Evolutionary conservation across 2,329 filamentous ascomycete species (phyloP).

Genomic region (Emergomyces pasteurianus): DNA sequence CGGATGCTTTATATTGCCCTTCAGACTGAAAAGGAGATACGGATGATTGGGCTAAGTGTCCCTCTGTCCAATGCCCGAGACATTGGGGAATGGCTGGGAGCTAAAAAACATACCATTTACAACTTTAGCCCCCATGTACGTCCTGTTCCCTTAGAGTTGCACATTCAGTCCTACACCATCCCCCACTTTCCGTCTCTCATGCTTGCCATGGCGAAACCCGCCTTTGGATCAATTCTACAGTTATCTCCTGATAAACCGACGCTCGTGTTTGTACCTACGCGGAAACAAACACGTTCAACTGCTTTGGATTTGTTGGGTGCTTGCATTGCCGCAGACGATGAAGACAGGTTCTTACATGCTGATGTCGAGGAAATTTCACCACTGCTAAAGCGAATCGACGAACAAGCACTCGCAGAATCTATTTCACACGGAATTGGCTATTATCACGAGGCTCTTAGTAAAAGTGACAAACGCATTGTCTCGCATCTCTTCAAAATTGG

Average conservation of each 20-base stretch:
- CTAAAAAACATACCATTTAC: constrained; percentile 95
- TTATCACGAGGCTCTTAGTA: constrained; percentile 85
- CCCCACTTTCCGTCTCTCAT: constrained; percentile 96
- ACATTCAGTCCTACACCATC: constrained; percentile 90
- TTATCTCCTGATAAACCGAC: constrained; percentile 81
- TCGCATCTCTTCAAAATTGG: constrained; percentile 83
- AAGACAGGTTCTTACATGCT: constrained; percentile 85
- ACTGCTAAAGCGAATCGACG: constrained; percentile 70
- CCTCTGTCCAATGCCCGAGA: constrained; percentile 88
- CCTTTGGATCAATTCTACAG: constrained; percentile 78
- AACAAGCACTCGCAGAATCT: constrained; percentile 76
- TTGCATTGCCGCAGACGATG: constrained; percentile 76
- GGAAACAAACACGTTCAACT: constrained; percentile 83
- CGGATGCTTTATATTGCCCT: constrained; percentile 93
- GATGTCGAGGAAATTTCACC: constrained; percentile 71
- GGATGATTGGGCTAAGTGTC: constrained; percentile 81
- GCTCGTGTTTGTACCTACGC: constrained; percentile 80
- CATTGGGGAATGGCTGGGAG: constrained; percentile 94
- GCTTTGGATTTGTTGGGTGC: constrained; percentile 80
- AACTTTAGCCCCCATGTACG: constrained; percentile 94
- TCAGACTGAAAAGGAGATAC: constrained; percentile 71
- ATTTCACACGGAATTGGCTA: constrained; percentile 92
- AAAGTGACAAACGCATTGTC: constrained; percentile 85
- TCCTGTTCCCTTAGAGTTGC: constrained; percentile 78
- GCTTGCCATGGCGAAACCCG: constrained; percentile 95